Percentiles rank a stretch among this genome's conserved stretches.
Evolutionary conservation across 495 filamentous ascomycete genomes (phyloP).

Genomic region (Collariella sp.): DNA sequence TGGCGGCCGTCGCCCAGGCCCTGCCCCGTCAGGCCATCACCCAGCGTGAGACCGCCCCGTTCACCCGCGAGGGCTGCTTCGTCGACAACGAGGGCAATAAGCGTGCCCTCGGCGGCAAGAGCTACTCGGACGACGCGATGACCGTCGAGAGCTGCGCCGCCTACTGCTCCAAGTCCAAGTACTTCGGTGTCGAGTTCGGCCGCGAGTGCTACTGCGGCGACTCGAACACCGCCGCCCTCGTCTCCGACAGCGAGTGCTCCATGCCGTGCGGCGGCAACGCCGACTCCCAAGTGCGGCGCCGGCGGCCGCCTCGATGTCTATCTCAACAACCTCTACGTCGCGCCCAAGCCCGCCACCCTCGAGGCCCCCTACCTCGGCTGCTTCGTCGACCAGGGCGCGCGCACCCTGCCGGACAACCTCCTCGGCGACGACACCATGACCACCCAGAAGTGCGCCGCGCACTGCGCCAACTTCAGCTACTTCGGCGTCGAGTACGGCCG

Average conservation of each 20-base stretch:
- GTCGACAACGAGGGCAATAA: constrained; percentile 14
- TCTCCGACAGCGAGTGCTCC: constrained; percentile 32
- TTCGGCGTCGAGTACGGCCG: constrained; percentile 16
- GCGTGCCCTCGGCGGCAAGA: constrained; percentile 48
- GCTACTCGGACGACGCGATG: constrained; percentile 42
- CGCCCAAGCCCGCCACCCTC: constrained; percentile 1
- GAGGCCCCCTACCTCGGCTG: constrained; percentile 12
- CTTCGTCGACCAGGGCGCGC: constrained; percentile 14
- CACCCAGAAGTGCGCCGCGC: constrained; percentile 7
- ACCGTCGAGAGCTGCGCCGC: constrained; percentile 51
- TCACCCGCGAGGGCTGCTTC: constrained; percentile 12
- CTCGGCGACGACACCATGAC: constrained; percentile 14
- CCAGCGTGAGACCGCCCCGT: constrained; percentile 3
- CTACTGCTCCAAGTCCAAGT: constrained; percentile 43
- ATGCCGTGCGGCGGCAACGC: constrained; percentile 40
- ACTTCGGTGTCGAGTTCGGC: constrained; percentile 21
- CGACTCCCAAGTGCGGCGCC: constrained; percentile 40
- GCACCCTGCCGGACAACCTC: constrained; percentile 12
- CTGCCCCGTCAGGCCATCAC: background rate
- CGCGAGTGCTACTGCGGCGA: constrained; percentile 30
- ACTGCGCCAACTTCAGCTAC: constrained; percentile 11
- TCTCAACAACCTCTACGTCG: constrained; percentile 17
- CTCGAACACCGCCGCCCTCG: constrained; percentile 8
- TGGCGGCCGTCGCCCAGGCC: constrained; percentile 8
- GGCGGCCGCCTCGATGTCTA: constrained; percentile 43